phyloP scores from a whole-genome alignment of 768 basidiomycete genomes.

The Mycena alexandri region DNA sequence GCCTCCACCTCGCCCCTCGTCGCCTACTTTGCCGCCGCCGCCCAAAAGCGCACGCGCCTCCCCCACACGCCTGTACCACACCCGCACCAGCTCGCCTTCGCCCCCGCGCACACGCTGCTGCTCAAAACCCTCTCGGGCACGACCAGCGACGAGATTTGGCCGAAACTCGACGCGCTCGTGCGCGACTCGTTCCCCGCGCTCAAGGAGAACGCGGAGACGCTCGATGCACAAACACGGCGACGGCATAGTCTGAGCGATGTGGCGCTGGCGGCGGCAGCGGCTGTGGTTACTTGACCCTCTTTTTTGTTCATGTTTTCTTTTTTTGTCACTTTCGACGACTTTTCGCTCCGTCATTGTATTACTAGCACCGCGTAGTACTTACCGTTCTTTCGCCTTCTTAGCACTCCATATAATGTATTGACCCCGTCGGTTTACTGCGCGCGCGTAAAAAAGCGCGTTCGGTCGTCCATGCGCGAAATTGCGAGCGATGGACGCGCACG shows the following conservation, averaged over 20 bases:
- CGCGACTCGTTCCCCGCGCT: conserved; percentile 69
- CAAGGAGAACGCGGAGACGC: conserved; percentile 60
- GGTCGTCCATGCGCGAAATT: background rate
- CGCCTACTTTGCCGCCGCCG: conserved; percentile 67
- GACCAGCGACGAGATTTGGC: conserved; percentile 94
- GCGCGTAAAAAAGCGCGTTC: no score
- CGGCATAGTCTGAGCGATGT: conserved; percentile 69
- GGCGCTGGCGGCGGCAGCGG: conserved; percentile 48
- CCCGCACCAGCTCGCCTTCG: conserved; percentile 65
- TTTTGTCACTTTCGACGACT: background rate
- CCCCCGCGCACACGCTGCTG: conserved; percentile 59
- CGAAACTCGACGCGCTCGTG: conserved; percentile 76
- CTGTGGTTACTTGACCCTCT: background rate
- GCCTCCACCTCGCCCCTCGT: conserved; percentile 86
- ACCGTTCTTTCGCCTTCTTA: background rate
- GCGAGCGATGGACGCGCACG: background rate
- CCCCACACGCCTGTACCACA: conserved; percentile 52
- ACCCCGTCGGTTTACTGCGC: background rate
- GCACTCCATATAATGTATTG: conserved; percentile 14
- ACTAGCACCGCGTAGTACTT: conserved; percentile 13
- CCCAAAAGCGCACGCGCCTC: conserved; percentile 43
- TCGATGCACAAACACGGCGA: conserved; percentile 51
- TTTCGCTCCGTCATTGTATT: conserved; percentile 11
- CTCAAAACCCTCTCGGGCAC: conserved; percentile 74
- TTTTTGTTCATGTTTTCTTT: background rate